Percentiles rank a stretch among this genome's conserved stretches.
phyloP scores from a whole-genome alignment of 768 basidiomycete species.

The Boletus rex-veris region DNA sequence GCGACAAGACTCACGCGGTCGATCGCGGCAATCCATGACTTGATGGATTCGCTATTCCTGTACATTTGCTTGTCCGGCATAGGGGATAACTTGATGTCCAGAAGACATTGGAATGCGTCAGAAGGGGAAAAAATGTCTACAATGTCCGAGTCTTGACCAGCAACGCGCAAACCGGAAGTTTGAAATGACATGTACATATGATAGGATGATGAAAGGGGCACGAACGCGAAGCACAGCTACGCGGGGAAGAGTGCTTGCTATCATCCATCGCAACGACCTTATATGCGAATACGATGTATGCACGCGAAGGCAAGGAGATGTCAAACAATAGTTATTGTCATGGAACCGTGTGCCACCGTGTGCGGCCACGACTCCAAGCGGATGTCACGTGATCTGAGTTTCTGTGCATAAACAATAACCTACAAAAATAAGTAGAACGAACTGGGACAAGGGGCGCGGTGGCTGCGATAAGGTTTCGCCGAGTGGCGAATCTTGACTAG shows the following conservation, averaged over 20 bases:
- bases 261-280: conserved; percentile 7
- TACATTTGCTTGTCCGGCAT: conserved; percentile 21
- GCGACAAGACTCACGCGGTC: conserved; percentile 16
- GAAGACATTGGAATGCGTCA: not conserved
- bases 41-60: conserved; percentile 19
- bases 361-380: not conserved
- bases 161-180: conserved; percentile 20
- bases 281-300: conserved; percentile 14
- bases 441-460: not conserved
- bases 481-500: not conserved
- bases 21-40: conserved; percentile 28
- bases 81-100: conserved; percentile 7
- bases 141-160: conserved; percentile 28
- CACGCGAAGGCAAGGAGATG: conserved; percentile 9
- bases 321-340: conserved; percentile 31
- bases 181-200: conserved; percentile 19
- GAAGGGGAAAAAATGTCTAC: conserved; percentile 13
- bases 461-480: conserved; percentile 14
- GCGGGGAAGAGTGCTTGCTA: conserved; percentile 9
- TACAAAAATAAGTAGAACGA: not conserved
- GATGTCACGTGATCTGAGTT: conserved; percentile 21
- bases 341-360: conserved; percentile 1
- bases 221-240: conserved; percentile 29
- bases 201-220: conserved; percentile 8
- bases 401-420: conserved; percentile 24